Base-by-base conservation (phyloP, 2,329 filamentous ascomycete genomes). In the Cladosporium sp. region DNA sequence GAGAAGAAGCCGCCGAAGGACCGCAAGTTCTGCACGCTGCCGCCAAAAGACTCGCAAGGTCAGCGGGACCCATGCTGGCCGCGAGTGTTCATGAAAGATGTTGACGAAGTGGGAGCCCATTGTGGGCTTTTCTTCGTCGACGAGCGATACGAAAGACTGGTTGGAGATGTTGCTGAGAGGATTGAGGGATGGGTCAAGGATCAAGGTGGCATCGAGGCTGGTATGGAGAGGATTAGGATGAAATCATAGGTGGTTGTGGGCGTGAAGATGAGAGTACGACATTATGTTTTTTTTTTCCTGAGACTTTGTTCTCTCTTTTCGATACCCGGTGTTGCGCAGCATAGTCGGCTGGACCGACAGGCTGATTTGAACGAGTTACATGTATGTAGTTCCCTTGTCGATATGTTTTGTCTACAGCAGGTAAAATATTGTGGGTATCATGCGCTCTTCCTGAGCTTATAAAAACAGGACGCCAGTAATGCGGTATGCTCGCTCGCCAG, bases 61-160 rank as follows among this genome's bases (percentile, higher is more conserved):
- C 80, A 82, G 67, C 80, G 83, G 52, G 92, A 96, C 75, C 80
- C 85, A 5, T 86, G 88, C 18, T 97, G 93, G 93, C 81, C 93
- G 0, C 83, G 89, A 53, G 85, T 97, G 2, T 89, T 88, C 72
- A 95, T 97, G 91, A 85, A 89, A 66, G 88, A 88, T 62, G 88
- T 95, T 67, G 93, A 96, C 74, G 91, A 96, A 77, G 90, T 96
- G 0, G 88, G 87, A 7, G 93, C 93, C 11, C 93, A 96, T 75
- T 94, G 91, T 68, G 89, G 90, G 0, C 80, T 97, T 61, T 97
- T 96, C 79, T 86, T 91, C 14, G 79, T 87, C 0, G 88, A 89
- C 7, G 83, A 88, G 67, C 67, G 75, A 65, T 78, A 78, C 65
- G 75, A 78, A 67, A 65, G 72, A 10, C 64, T 78, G 56, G 75